Evolutionary conservation across 345 rosid genomes (phyloP).

Genomic region (Streptanthus diversifolius): DNA sequence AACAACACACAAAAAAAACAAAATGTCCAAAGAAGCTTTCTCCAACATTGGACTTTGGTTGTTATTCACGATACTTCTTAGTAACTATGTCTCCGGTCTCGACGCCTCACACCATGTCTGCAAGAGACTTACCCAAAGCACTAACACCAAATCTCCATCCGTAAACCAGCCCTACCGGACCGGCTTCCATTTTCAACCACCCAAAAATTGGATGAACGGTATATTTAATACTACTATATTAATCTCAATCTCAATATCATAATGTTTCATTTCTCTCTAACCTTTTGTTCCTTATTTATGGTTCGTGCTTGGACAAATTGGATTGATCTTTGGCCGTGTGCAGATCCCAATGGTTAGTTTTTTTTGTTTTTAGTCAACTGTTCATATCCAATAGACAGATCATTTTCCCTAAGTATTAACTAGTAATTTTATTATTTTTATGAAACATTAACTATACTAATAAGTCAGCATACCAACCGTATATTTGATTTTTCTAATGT

Average conservation of each 20-base stretch:
- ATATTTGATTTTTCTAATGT: slow-evolving; percentile 16
- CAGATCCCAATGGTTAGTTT: slow-evolving; percentile 79
- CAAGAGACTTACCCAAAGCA: slow-evolving; percentile 22
- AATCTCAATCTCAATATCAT: background rate
- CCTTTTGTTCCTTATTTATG: slow-evolving; percentile 1
- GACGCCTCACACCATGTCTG: slow-evolving; percentile 52
- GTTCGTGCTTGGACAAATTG: slow-evolving; percentile 17
- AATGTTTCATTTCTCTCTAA: background rate
- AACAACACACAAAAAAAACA: background rate
- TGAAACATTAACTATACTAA: slow-evolving; percentile 1
- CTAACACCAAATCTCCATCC: slow-evolving; percentile 24
- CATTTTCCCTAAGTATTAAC: slow-evolving; percentile 13
- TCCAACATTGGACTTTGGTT: slow-evolving; percentile 29
- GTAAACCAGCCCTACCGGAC: slow-evolving; percentile 57
- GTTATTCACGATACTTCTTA: slow-evolving; percentile 38
- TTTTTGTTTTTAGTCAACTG: slow-evolving; percentile 28
- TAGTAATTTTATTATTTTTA: background rate
- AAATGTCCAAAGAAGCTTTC: slow-evolving; percentile 29
- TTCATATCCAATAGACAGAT: slow-evolving; percentile 28
- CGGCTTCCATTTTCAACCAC: slow-evolving; percentile 68
- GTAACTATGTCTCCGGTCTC: slow-evolving; percentile 40
- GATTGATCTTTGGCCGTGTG: slow-evolving; percentile 6
- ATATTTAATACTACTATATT: background rate
- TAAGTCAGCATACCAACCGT: slow-evolving; percentile 19
- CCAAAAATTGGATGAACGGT: slow-evolving; percentile 81